Conservation (phyloP, 116 monocot genomes). For the Trichopus zeylanicus region DNA sequence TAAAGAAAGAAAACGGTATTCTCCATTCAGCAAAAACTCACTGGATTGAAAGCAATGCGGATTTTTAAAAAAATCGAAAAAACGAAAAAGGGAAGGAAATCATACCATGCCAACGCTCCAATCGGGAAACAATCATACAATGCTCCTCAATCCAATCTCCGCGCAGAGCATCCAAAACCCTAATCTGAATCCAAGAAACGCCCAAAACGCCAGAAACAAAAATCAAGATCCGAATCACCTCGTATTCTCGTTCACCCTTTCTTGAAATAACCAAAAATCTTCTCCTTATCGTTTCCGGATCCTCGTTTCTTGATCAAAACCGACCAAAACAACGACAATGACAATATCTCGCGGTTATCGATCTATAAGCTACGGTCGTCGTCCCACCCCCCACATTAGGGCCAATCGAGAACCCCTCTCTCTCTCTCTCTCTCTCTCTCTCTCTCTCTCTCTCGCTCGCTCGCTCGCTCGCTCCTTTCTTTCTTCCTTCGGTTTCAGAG, state of each 20-base stretch:
- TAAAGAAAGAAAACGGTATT: too few relatives aligned
- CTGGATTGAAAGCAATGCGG: too few relatives aligned
- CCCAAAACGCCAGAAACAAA: neutral
- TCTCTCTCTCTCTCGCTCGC: neutral
- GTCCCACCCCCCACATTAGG: too few relatives aligned
- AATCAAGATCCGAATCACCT: neutral
- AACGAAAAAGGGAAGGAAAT: neutral
- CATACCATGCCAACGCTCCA: slow-evolving; percentile 22
- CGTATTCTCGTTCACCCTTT: neutral
- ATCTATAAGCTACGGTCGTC: neutral
- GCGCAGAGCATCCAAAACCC: slow-evolving; percentile 7
- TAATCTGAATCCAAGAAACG: neutral
- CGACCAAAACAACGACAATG: neutral
- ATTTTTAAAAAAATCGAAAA: neutral
- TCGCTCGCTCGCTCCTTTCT: neutral
- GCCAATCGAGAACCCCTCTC: slow-evolving; percentile 1
- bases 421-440: slow-evolving; percentile 5
- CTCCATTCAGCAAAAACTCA: too few relatives aligned
- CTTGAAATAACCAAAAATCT: neutral
- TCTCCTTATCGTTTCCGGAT: neutral
- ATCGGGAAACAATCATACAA: neutral
- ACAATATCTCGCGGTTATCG: neutral
- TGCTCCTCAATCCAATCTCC: slow-evolving; percentile 1
- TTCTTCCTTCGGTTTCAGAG: neutral
- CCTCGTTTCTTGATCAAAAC: neutral